A percentile compares a stretch with the other conserved stretches of the same genome.
phyloP scores from a whole-genome alignment of 2,329 filamentous ascomycete genomes.

The Venturia pyrina region DNA sequence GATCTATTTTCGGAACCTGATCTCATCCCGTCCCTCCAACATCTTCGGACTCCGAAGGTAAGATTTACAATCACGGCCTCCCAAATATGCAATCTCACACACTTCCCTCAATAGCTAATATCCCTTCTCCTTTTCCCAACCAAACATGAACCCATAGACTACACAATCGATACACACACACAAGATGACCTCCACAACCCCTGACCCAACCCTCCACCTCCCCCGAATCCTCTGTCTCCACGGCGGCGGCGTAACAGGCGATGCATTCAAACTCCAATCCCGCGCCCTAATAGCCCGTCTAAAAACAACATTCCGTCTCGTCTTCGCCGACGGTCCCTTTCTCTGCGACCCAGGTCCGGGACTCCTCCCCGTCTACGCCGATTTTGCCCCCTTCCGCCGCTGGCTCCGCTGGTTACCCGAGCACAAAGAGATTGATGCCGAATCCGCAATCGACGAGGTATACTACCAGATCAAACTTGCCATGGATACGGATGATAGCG shows the following conservation, averaged over 20 bases:
- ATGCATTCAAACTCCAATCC: slow-evolving; percentile 59
- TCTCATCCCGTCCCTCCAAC: not conserved
- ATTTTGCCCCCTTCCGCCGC: slow-evolving; percentile 53
- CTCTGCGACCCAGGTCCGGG: slow-evolving; percentile 49
- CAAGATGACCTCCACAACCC: not conserved
- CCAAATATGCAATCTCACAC: not conserved
- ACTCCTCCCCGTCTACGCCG: slow-evolving; percentile 54
- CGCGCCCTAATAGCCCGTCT: slow-evolving; percentile 46
- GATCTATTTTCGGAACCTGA: slow-evolving; percentile 1
- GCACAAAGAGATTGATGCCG: slow-evolving; percentile 44
- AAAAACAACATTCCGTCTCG: slow-evolving; percentile 52
- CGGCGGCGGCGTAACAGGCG: slow-evolving; percentile 64
- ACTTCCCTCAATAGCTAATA: not conserved
- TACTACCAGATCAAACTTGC: slow-evolving; percentile 34
- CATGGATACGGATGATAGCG: slow-evolving; percentile 35
- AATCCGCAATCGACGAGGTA: slow-evolving; percentile 36
- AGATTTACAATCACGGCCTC: not conserved
- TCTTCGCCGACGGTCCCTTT: slow-evolving; percentile 63
- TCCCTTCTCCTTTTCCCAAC: not conserved
- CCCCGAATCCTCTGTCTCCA: slow-evolving; percentile 74
- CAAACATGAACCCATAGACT: not conserved
- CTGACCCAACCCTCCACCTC: slow-evolving; percentile 24
- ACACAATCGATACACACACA: not conserved
- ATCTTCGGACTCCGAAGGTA: not conserved
- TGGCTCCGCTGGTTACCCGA: slow-evolving; percentile 55